Evolutionary conservation across 371 early-diverging fungal species (phyloP).

Genomic region (Mortierella polycephala): DNA sequence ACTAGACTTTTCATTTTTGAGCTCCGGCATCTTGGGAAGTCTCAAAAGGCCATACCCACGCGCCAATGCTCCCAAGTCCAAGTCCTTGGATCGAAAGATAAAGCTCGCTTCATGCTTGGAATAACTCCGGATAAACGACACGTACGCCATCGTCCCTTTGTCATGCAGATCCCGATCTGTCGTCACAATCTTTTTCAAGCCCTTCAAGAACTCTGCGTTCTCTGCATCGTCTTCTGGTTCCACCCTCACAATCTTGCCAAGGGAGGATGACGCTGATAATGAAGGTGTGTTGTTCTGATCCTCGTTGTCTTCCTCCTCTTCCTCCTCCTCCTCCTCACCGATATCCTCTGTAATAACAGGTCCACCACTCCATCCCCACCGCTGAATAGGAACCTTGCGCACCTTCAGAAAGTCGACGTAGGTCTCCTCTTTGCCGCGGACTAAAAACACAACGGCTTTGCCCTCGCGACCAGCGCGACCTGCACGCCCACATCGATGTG

Average conservation of each 20-base stretch:
- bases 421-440: conserved; percentile 84
- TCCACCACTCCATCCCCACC: conserved; percentile 49
- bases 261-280: not conserved
- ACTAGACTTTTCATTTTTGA: conserved; percentile 67
- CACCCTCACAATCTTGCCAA: conserved; percentile 31
- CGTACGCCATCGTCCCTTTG: conserved; percentile 86
- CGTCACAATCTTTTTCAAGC: conserved; percentile 63
- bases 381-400: conserved; percentile 85
- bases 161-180: conserved; percentile 82
- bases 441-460: conserved; percentile 85
- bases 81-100: conserved; percentile 89
- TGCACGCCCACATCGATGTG: conserved; percentile 99
- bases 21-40: conserved; percentile 94
- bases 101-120: conserved; percentile 92
- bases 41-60: conserved; percentile 81
- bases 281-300: conserved; percentile 2
- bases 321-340: conserved; percentile 58
- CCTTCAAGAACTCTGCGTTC: conserved; percentile 61
- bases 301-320: conserved; percentile 4
- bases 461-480: conserved; percentile 94
- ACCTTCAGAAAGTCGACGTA: conserved; percentile 87
- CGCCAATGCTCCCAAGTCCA: conserved; percentile 81
- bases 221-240: conserved; percentile 59
- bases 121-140: conserved; percentile 89
- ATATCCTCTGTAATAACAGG: conserved; percentile 32